These are phyloP conservation scores for Juncus inflexus DNA, from an alignment of 176 grass and related monocot species.

Conservation along the genomic window DNA sequence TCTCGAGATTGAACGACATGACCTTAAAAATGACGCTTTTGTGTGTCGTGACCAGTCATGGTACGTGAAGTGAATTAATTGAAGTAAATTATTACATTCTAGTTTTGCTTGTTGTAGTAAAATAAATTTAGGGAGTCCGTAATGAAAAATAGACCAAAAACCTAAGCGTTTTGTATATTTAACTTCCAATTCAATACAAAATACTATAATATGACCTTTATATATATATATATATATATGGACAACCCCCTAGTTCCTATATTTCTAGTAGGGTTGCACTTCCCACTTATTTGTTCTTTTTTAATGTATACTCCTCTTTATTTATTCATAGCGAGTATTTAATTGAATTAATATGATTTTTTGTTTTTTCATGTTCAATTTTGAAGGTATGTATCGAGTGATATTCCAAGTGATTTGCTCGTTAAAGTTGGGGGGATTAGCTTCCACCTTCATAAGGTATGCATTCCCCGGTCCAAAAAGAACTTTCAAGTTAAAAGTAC, in stretches of 20 bases:
- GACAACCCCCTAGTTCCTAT: too few relatives aligned
- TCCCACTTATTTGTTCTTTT: too few relatives aligned
- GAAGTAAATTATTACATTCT: not conserved
- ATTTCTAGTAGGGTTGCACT: too few relatives aligned
- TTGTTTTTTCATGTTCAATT: slow-evolving; percentile 9
- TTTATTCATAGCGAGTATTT: not conserved
- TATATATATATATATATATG: too few relatives aligned
- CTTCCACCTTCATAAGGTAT: slow-evolving; percentile 98
- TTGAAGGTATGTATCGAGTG: slow-evolving; percentile 78
- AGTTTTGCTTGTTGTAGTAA: not conserved
- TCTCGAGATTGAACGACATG: slow-evolving; percentile 44
- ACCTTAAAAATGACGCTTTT: slow-evolving; percentile 72
- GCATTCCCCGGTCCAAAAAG: too few relatives aligned
- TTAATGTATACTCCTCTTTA: not conserved
- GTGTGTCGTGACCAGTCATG: slow-evolving; percentile 67
- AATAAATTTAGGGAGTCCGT: not conserved
- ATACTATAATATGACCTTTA: too few relatives aligned
- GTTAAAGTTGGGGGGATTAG: slow-evolving; percentile 62
- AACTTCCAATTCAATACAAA: too few relatives aligned
- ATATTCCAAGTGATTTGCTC: slow-evolving; percentile 92
- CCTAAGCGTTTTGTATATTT: too few relatives aligned
- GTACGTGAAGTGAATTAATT: slow-evolving; percentile 25
- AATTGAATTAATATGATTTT: not conserved
- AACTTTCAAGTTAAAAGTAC: too few relatives aligned
- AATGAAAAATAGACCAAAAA: too few relatives aligned